Conservation (phyloP, 2,329 filamentous ascomycete genomes). For the Truncatella angustata region DNA sequence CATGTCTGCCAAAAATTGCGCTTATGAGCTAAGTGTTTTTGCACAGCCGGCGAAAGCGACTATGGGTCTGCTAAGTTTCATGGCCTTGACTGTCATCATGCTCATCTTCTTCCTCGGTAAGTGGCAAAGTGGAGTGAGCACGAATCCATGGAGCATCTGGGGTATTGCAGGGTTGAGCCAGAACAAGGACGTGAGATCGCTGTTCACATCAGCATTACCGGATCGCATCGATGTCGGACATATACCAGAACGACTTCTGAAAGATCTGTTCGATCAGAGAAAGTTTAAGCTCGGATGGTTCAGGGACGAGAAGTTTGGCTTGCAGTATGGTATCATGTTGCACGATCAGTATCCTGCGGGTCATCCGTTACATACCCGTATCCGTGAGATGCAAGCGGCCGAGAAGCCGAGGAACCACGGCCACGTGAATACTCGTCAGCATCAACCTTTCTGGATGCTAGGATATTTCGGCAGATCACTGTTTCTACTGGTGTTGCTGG, state of each 20-base stretch:
- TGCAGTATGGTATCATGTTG: conserved; percentile 28
- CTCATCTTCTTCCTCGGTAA: conserved; percentile 21
- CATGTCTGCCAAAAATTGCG: conserved; percentile 24
- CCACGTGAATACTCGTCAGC: conserved; percentile 12
- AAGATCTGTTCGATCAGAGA: conserved; percentile 16
- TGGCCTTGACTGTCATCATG: conserved; percentile 24
- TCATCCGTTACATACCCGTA: neutral
- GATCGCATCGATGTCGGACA: conserved; percentile 15
- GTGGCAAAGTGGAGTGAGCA: conserved; percentile 30
- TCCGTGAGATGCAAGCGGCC: neutral
- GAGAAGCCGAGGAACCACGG: neutral
- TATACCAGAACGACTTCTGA: conserved; percentile 16
- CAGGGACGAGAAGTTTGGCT: conserved; percentile 18
- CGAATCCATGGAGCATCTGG: conserved; percentile 35
- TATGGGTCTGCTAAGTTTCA: conserved; percentile 25
- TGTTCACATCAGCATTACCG: conserved; percentile 18
- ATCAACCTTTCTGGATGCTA: conserved; percentile 29
- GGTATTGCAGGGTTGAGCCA: conserved; percentile 30
- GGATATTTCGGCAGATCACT: conserved; percentile 20
- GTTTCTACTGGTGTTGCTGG: conserved; percentile 25
- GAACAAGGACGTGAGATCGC: conserved; percentile 18
- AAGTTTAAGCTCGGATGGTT: conserved; percentile 27
- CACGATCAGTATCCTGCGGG: conserved; percentile 8
- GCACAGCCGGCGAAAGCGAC: conserved; percentile 20
- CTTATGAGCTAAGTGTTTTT: conserved; percentile 27